Conservation (phyloP, 148 eudicot genomes). For the Camellia sinensis region DNA sequence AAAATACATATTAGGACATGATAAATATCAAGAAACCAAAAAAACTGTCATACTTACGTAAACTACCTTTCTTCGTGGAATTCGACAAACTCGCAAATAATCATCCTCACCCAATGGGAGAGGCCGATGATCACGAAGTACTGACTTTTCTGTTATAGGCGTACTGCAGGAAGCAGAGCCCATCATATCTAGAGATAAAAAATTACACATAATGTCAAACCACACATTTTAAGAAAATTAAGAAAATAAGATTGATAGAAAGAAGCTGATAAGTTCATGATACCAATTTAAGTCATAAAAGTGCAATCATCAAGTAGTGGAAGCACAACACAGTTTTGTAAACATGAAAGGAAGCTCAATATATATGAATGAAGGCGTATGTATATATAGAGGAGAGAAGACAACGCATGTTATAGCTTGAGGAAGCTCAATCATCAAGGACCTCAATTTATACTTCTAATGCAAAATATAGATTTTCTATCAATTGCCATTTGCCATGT, state of each 20-base stretch:
- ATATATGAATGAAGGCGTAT: not conserved
- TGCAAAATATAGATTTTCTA: not conserved
- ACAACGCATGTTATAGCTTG: not conserved
- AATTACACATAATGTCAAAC: not conserved
- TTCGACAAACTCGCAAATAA: constrained; percentile 41
- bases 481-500: not conserved
- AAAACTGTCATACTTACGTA: not conserved
- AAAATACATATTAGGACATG: not conserved
- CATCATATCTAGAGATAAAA: constrained; percentile 37
- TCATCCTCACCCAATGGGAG: constrained; percentile 40
- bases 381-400: not conserved
- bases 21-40: not conserved
- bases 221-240: not conserved
- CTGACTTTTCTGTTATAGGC: constrained; percentile 13
- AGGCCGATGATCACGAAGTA: constrained; percentile 51
- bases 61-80: constrained; percentile 48
- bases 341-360: not conserved
- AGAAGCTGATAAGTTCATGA: not conserved
- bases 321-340: not conserved
- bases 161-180: constrained; percentile 18
- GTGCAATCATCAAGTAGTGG: too few species aligned
- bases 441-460: not conserved
- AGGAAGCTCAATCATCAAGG: not conserved
- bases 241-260: too few species aligned
- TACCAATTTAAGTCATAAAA: too few species aligned